phyloP scores from a whole-genome alignment of 768 basidiomycete species.

The Boletus sp. region DNA sequence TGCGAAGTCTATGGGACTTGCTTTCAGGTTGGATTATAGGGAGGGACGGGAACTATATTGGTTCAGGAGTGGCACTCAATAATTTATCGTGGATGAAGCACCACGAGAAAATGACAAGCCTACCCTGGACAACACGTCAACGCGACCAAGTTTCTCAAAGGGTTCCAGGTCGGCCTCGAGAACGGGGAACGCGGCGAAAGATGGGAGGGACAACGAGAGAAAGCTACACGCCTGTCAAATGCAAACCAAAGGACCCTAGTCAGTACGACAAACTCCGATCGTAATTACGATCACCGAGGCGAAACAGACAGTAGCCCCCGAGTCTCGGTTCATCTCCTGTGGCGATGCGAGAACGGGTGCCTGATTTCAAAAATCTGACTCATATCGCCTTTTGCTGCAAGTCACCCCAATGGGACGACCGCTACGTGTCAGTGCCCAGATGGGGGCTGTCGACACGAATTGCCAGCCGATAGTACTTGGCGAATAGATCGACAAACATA shows the following conservation, averaged over 20 bases:
- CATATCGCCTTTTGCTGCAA: constrained; percentile 9
- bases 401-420: too few species aligned
- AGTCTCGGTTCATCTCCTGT: not conserved
- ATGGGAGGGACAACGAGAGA: constrained; percentile 47
- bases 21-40: constrained; percentile 22
- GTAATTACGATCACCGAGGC: constrained; percentile 16
- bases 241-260: constrained; percentile 6
- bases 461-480: not conserved
- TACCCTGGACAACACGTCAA: constrained; percentile 35
- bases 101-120: not conserved
- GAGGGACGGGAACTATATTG: constrained; percentile 18
- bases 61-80: not conserved
- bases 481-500: not conserved
- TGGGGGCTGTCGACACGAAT: not conserved
- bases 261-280: constrained; percentile 17
- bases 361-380: constrained; percentile 19
- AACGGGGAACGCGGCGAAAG: constrained; percentile 50
- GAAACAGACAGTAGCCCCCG: constrained; percentile 4
- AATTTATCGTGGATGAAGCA: not conserved
- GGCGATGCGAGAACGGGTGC: constrained; percentile 13
- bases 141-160: constrained; percentile 50
- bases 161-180: constrained; percentile 64
- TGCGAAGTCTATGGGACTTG: constrained; percentile 27
- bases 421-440: not conserved
- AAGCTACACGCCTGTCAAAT: constrained; percentile 49